phyloP scores from a whole-genome alignment of 2,329 filamentous ascomycete genomes.

The Talaromyces verruculosus region DNA sequence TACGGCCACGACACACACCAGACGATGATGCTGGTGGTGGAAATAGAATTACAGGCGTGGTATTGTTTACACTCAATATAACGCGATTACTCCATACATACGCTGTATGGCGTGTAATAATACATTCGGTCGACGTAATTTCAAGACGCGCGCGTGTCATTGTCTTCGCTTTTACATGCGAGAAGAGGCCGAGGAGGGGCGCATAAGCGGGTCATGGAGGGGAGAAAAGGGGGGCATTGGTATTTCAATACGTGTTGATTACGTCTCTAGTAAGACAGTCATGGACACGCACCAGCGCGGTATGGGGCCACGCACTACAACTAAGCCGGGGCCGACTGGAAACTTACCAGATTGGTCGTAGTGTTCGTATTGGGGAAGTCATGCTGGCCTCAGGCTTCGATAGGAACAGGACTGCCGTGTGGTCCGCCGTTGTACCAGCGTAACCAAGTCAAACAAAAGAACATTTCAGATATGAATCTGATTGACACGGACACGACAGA shows the following conservation, averaged over 20 bases:
- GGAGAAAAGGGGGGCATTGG: not conserved
- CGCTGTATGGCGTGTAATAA: not conserved
- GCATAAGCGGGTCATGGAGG: conserved; percentile 11
- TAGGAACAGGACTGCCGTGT: not conserved
- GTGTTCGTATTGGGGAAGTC: not conserved
- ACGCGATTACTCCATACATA: not conserved
- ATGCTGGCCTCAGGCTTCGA: not conserved
- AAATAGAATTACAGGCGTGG: conserved; percentile 7
- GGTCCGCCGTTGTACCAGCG: not conserved
- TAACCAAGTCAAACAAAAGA: not conserved
- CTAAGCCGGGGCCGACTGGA: not conserved
- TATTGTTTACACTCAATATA: not conserved
- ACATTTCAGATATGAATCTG: not conserved
- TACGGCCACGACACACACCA: conserved; percentile 25
- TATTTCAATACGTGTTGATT: not conserved
- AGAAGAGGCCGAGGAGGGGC: conserved; percentile 3
- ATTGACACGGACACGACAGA: not conserved
- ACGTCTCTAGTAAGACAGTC: not conserved
- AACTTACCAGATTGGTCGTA: conserved; percentile 1
- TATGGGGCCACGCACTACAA: conserved; percentile 1
- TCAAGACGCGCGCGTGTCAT: conserved; percentile 26
- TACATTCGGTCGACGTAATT: not conserved
- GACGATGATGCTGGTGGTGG: not conserved
- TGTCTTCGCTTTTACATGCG: conserved; percentile 21
- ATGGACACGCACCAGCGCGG: not conserved